Evolutionary conservation across 805 yeast genomes (phyloP), one percentile per base, ranked within the genome.

Genomic region (Candida chauliodis): DNA sequence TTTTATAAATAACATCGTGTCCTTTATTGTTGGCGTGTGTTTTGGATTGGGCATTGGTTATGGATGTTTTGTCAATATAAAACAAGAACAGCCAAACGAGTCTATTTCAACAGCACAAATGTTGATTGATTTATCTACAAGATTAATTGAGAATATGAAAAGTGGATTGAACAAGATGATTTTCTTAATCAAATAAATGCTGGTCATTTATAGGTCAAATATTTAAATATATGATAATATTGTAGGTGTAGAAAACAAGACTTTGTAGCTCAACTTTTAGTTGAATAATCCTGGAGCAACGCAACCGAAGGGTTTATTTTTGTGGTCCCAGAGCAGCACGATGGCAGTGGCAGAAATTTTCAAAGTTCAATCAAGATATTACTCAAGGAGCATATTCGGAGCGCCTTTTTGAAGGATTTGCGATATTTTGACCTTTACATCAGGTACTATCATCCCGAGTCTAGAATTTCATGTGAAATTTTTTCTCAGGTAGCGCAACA

Each of bases 11-110:
- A 26, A 53, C 6, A 58, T 61, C 54, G 19, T 62, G 8, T 17
- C 63, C 4, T 62, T 61, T 34, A 52, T 67, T 39, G 64, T 66
- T 41, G 47, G 66, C 1, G 20, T 65, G 16, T 71, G 71, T 1
- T 48, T 66, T 24, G 67, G 71, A 1, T 47, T 67, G 14, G 71
- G 73, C 2, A 40, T 55, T 16, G 53, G 58, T 1, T 30, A 58
- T 27, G 53, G 58, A 60, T 25, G 10, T 13, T 34, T 17, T 34
- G 5, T 26, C 4, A 26, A 34, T 15, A 5, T 23, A 14, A 19
- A 18, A 19, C 16, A 18, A 26, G 18, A 15, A 5, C 8, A 23
- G 20, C 4, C n/a, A 13, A 10, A 21, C 13, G 5, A n/a, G 4
- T 17, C 13, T 14, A 14, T 14, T 7, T 14, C 30, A n/a, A 27